Percentiles rank a stretch among this genome's conserved stretches.
phyloP scores from a whole-genome alignment of 148 eudicot species.

The Silene conica region DNA sequence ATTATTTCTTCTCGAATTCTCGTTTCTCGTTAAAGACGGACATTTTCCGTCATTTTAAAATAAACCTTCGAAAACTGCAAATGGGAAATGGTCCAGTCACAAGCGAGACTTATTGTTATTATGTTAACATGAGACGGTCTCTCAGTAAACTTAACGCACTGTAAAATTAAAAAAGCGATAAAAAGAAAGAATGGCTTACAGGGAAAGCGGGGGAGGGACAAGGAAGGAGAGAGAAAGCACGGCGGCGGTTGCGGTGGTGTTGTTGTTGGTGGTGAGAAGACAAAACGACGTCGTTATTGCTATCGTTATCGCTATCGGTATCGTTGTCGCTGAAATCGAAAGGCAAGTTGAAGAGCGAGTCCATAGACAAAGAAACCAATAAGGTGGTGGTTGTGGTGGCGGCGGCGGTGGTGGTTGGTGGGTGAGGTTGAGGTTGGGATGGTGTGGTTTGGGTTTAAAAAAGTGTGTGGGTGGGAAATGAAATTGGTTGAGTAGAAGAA shows the following conservation, averaged over 20 bases:
- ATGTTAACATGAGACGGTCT: background rate
- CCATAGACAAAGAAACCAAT: too few species aligned
- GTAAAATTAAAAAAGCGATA: background rate
- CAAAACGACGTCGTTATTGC: background rate
- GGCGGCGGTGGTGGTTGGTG: too few species aligned
- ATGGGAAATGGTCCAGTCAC: too few species aligned
- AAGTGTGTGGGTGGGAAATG: background rate
- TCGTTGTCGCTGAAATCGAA: constrained; percentile 4
- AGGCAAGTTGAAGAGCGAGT: constrained; percentile 42
- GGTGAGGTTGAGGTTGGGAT: too few species aligned
- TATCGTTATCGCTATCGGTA: too few species aligned
- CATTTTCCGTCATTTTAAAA: too few species aligned
- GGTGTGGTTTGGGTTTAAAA: too few species aligned
- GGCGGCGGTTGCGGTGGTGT: background rate
- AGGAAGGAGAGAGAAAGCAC: constrained; percentile 15
- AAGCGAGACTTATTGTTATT: too few species aligned
- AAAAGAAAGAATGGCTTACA: background rate
- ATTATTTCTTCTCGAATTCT: too few species aligned
- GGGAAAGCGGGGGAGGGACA: background rate
- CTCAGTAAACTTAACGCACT: background rate
- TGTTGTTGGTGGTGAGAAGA: background rate
- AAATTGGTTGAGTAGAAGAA: background rate
- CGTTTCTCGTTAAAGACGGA: too few species aligned
- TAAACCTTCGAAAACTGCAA: too few species aligned
- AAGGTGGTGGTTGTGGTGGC: background rate